Percentiles rank a stretch among this genome's conserved stretches.
Conservation (phyloP, 306 rosid species). For the Carpinus viminea region DNA sequence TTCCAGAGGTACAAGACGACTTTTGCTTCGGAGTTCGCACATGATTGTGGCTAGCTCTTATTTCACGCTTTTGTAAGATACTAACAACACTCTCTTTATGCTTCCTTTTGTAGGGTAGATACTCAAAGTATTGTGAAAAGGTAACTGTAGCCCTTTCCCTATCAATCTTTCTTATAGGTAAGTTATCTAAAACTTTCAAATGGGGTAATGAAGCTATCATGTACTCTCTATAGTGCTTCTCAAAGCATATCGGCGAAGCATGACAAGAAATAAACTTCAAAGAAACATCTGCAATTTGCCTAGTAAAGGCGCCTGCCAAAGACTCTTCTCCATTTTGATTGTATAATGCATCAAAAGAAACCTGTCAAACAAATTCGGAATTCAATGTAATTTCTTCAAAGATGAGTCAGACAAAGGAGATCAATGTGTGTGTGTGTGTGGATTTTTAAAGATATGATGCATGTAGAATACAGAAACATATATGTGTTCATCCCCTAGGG, state of each 20-base stretch:
- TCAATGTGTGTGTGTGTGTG: neutral
- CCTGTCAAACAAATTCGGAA: conserved; percentile 30
- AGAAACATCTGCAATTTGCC: conserved; percentile 48
- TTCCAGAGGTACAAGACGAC: conserved; percentile 41
- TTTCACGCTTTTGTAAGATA: conserved; percentile 69
- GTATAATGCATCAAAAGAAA: conserved; percentile 35
- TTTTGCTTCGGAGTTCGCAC: conserved; percentile 33
- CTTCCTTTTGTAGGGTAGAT: conserved; percentile 67
- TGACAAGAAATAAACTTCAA: conserved; percentile 56
- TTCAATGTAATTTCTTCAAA: conserved; percentile 18
- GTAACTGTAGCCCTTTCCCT: conserved; percentile 58
- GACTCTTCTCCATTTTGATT: conserved; percentile 49
- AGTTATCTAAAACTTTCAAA: conserved; percentile 60
- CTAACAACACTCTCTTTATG: conserved; percentile 61
- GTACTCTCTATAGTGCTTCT: conserved; percentile 77
- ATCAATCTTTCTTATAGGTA: conserved; percentile 58
- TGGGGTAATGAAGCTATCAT: conserved; percentile 71
- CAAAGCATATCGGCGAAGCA: conserved; percentile 79
- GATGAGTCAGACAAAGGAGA: conserved; percentile 14
- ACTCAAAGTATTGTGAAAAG: conserved; percentile 60
- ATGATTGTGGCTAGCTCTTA: conserved; percentile 49
- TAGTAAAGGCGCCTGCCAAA: conserved; percentile 31
- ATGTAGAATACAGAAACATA: neutral
- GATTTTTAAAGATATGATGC: neutral
- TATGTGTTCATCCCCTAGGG: neutral